Evolutionary conservation across 768 basidiomycete species (phyloP).

Genomic region (Xerocomus brunneocitrinus): DNA sequence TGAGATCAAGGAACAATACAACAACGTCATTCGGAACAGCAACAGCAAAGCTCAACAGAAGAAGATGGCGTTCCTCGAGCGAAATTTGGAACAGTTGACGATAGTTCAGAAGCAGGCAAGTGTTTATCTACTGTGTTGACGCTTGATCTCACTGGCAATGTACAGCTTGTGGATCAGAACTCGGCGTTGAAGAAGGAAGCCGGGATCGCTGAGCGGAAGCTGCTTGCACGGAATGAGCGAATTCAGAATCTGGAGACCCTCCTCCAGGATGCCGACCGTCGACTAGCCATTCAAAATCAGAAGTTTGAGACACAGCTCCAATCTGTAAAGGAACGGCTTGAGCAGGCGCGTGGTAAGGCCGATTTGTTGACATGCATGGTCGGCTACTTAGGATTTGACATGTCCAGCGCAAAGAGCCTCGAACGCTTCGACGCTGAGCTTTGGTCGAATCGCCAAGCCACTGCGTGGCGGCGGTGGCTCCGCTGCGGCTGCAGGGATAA

Average conservation of each 20-base stretch:
- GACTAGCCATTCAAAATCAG: slow-evolving; percentile 88
- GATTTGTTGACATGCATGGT: slow-evolving; percentile 12
- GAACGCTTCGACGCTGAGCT: slow-evolving; percentile 66
- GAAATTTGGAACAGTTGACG: slow-evolving; percentile 93
- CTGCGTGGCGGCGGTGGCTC: slow-evolving; percentile 87
- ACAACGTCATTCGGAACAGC: slow-evolving; percentile 96
- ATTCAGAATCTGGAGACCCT: slow-evolving; percentile 94
- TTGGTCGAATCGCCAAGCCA: slow-evolving; percentile 96
- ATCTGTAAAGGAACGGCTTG: slow-evolving; percentile 85
- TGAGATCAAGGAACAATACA: slow-evolving; percentile 98
- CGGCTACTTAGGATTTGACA: slow-evolving; percentile 28
- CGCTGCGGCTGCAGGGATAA: slow-evolving; percentile 35
- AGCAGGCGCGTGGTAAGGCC: slow-evolving; percentile 82
- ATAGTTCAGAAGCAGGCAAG: slow-evolving; percentile 93
- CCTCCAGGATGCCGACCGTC: slow-evolving; percentile 89
- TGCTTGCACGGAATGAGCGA: slow-evolving; percentile 93
- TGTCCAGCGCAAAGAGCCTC: slow-evolving; percentile 68
- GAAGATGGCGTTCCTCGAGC: slow-evolving; percentile 98
- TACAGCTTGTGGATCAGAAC: slow-evolving; percentile 96
- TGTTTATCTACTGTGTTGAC: slow-evolving; percentile 1
- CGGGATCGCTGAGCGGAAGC: slow-evolving; percentile 92
- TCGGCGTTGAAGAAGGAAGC: slow-evolving; percentile 96
- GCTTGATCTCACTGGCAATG: slow-evolving; percentile 13
- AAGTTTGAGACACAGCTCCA: slow-evolving; percentile 94
- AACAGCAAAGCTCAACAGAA: slow-evolving; percentile 98